phyloP scores from a whole-genome alignment of 352 stramenopile genomes.

The Globisporangium sylvaticum region DNA sequence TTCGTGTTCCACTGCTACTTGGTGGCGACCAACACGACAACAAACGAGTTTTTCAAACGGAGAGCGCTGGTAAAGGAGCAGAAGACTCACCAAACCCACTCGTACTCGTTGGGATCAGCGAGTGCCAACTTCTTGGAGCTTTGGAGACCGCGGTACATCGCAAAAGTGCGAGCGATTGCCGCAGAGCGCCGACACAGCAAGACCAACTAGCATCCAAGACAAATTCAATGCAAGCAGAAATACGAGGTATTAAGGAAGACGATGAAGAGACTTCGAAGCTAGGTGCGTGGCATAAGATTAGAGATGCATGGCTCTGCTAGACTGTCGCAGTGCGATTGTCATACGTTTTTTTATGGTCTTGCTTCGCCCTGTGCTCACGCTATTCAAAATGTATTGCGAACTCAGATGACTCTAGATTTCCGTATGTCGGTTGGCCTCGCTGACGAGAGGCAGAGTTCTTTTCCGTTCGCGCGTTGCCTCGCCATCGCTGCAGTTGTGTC shows the following conservation, averaged over 20 bases:
- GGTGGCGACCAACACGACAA: conserved; percentile 52
- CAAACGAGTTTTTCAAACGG: conserved; percentile 78
- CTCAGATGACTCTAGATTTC: neutral
- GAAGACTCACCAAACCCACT: neutral
- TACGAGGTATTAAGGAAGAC: neutral
- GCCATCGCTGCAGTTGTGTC: conserved; percentile 25
- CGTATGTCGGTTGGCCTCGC: neutral
- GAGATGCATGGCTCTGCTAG: neutral
- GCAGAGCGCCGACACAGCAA: neutral
- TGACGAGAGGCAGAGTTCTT: neutral
- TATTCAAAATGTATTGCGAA: neutral
- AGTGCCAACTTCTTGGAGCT: conserved; percentile 28
- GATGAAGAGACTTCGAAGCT: neutral
- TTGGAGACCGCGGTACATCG: conserved; percentile 28
- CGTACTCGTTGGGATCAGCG: conserved; percentile 20
- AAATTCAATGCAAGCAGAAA: neutral
- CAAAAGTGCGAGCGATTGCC: conserved; percentile 3
- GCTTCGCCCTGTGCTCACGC: neutral
- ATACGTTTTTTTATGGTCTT: neutral
- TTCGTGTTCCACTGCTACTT: conserved; percentile 52
- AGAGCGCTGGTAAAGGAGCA: conserved; percentile 6
- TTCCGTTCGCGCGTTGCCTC: neutral
- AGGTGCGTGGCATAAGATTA: neutral
- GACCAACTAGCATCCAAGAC: neutral
- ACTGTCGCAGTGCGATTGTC: neutral